Percentiles rank a stretch among this genome's conserved stretches.
Conservation (phyloP, 306 rosid genomes). For the Rosa rugosa region DNA sequence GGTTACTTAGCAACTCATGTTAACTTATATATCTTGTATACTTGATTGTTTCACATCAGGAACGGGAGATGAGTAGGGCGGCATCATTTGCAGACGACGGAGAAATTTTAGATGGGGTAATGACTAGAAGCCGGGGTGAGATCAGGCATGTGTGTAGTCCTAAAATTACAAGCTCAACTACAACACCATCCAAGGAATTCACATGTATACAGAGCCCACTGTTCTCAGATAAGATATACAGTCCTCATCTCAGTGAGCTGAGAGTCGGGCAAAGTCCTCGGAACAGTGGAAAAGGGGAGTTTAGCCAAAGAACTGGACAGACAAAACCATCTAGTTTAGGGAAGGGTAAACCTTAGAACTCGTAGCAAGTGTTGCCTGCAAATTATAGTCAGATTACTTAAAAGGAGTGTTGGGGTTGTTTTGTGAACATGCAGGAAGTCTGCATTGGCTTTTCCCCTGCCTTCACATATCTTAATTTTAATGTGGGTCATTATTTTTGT, state of each 20-base stretch:
- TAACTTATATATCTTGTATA: constrained; percentile 8
- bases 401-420: not conserved
- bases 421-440: constrained; percentile 14
- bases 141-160: constrained; percentile 52
- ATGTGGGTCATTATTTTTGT: not conserved
- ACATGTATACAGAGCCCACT: constrained; percentile 32
- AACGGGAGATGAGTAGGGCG: constrained; percentile 44
- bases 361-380: constrained; percentile 5
- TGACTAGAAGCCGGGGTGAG: constrained; percentile 72
- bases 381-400: not conserved
- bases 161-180: constrained; percentile 38
- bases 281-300: constrained; percentile 37
- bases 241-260: constrained; percentile 40
- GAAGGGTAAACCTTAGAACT: constrained; percentile 31
- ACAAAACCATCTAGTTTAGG: constrained; percentile 42
- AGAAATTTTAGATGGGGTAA: constrained; percentile 58
- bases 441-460: constrained; percentile 1
- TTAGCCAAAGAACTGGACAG: constrained; percentile 42
- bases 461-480: not conserved
- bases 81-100: constrained; percentile 57
- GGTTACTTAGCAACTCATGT: not conserved
- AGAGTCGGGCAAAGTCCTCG: constrained; percentile 42
- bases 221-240: constrained; percentile 37
- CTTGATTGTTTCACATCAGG: constrained; percentile 35
- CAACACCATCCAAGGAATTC: constrained; percentile 38